Conservation (phyloP, 345 rosid species). For the Acer saccharum region DNA sequence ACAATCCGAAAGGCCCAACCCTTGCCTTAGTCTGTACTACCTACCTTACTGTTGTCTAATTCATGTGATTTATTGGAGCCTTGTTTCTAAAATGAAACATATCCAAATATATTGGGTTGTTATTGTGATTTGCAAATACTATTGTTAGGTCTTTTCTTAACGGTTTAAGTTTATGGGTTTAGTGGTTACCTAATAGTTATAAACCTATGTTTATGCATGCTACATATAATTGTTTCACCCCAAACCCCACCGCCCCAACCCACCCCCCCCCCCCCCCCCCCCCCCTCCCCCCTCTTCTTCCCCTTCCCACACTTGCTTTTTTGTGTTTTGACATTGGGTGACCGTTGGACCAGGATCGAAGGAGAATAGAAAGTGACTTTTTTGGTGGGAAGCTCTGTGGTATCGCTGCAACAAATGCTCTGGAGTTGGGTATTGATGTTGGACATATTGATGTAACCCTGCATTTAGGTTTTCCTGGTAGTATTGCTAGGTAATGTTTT, state of each 20-base stretch:
- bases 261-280: too few relatives aligned
- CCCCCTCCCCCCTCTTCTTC: too few relatives aligned
- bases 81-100: not conserved
- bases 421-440: slow-evolving; percentile 97
- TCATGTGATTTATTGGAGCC: not conserved
- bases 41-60: not conserved
- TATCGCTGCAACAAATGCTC: slow-evolving; percentile 94
- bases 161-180: not conserved
- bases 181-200: not conserved
- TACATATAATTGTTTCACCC: too few relatives aligned
- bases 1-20: not conserved
- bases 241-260: too few relatives aligned
- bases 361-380: slow-evolving; percentile 81
- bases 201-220: not conserved
- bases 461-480: slow-evolving; percentile 98
- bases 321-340: slow-evolving; percentile 20
- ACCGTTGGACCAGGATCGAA: slow-evolving; percentile 61
- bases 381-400: slow-evolving; percentile 88
- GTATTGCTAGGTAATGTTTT: slow-evolving; percentile 74
- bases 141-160: not conserved
- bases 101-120: not conserved
- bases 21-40: slow-evolving; percentile 2
- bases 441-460: slow-evolving; percentile 92
- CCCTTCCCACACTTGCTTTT: not conserved
- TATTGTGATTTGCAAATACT: not conserved